phyloP scores from a whole-genome alignment of 495 filamentous ascomycete genomes.

The Xylaria scruposa region DNA sequence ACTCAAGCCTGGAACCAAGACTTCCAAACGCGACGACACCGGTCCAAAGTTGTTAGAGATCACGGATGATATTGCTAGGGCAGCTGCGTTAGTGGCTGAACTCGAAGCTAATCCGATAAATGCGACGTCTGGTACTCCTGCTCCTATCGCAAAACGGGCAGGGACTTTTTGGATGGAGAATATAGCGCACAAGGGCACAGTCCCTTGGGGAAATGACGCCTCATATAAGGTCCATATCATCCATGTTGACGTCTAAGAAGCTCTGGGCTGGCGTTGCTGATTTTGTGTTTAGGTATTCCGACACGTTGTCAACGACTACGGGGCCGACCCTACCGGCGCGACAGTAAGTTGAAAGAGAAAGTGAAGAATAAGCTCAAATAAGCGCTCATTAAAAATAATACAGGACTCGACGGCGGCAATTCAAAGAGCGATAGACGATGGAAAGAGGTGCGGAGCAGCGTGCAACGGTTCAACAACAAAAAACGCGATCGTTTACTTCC shows the following conservation, averaged over 20 bases:
- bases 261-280: not conserved
- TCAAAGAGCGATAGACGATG: constrained; percentile 65
- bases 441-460: constrained; percentile 61
- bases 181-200: constrained; percentile 33
- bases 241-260: not conserved
- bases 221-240: constrained; percentile 42
- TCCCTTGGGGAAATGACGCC: constrained; percentile 36
- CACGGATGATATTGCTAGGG: constrained; percentile 38
- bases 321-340: constrained; percentile 42
- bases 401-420: constrained; percentile 68
- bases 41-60: constrained; percentile 37
- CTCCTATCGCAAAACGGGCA: constrained; percentile 26
- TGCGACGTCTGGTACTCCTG: not conserved
- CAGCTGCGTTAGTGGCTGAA: constrained; percentile 43
- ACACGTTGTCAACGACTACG: constrained; percentile 66
- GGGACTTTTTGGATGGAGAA: constrained; percentile 35
- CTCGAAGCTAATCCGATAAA: constrained; percentile 24
- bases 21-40: not conserved
- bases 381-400: not conserved
- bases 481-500: constrained; percentile 64
- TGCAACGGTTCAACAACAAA: constrained; percentile 67
- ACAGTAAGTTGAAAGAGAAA: constrained; percentile 7
- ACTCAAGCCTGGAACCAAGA: constrained; percentile 29
- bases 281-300: constrained; percentile 55
- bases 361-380: too few relatives aligned